Base-by-base conservation (phyloP, 495 filamentous ascomycete genomes). In the Penicillium soppii region DNA sequence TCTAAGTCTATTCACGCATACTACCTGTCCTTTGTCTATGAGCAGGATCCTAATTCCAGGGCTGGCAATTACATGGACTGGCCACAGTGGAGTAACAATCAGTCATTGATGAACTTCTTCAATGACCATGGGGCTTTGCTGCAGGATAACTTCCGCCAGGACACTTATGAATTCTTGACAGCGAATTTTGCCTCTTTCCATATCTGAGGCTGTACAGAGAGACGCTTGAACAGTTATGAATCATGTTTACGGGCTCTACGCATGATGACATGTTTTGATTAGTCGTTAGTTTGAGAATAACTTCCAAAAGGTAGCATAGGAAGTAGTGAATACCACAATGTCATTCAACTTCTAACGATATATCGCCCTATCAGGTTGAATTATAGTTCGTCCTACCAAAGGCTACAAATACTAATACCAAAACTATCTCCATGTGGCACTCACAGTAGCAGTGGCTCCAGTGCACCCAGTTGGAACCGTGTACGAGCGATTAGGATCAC, bases 1-100 rank as follows among this genome's bases (percentile, higher is more conserved):
- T 78, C 79, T 41, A 61, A 53, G 26, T 68, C 78, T 22, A 78
- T 85, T 50, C 79, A 83, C 47, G 71, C 71, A 26, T 88, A 86
- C 54, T 89, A 86, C 43, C 58, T 85, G 51, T 81, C 77, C 29
- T 90, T 89, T 60, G 62, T 88, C 3, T 78, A 87, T 54, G 79
- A 80, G 17, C 65, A 80, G 41, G 80, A 90, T 56, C 85, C 86
- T 4, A 90, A 89, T 57, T 58, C 69, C 4, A 55, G 52, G 36
- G 60, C 69, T 12, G 43, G 68, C 46, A 22, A 61, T 49, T 69
- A 62, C 40, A 64, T 72, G 54, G 43, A 74, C 1, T 90, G 87
- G 87, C 87, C 86, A 30, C 68, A 81, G 61, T 90, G 84, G 73
- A 70, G 65, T 20, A 65, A 68, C 17, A 66, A 70, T 4, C 68